phyloP scores from a whole-genome alignment of 2,329 filamentous ascomycete species.

The Raffaelea albimanens region DNA sequence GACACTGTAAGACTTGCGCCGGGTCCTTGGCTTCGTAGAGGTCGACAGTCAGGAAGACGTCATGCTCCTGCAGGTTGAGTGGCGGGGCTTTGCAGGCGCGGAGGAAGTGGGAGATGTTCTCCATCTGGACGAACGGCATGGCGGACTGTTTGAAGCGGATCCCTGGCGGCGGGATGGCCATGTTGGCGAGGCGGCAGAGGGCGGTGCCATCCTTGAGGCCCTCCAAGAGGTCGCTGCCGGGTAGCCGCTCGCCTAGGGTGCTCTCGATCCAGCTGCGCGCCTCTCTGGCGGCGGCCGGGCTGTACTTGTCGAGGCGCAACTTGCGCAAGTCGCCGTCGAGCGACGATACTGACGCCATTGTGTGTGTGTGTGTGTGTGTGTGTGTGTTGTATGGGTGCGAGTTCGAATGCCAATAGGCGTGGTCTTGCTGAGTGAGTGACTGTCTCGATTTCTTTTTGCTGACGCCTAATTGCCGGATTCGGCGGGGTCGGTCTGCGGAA shows the following conservation, averaged over 20 bases:
- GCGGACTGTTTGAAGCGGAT: conserved; percentile 83
- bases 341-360: conserved; percentile 70
- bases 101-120: conserved; percentile 96
- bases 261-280: conserved; percentile 78
- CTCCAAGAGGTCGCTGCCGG: conserved; percentile 70
- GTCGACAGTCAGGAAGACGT: conserved; percentile 94
- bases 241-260: conserved; percentile 62
- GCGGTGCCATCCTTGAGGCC: conserved; percentile 83
- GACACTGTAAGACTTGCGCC: conserved; percentile 86
- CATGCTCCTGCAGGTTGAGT: conserved; percentile 81
- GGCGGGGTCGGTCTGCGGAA: too few relatives aligned
- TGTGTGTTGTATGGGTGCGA: not conserved
- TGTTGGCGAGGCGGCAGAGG: conserved; percentile 85
- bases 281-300: conserved; percentile 80
- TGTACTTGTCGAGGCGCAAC: conserved; percentile 87
- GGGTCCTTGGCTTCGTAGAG: conserved; percentile 93
- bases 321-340: conserved; percentile 93
- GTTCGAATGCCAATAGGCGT: too few relatives aligned
- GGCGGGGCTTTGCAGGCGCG: conserved; percentile 77
- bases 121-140: conserved; percentile 99
- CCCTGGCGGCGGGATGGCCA: conserved; percentile 64
- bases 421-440: not conserved
- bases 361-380: not conserved
- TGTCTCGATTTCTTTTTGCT: not conserved
- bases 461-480: too few relatives aligned